These are phyloP conservation scores for Hymenoscyphus salicellus DNA, from an alignment of 2,329 filamentous ascomycete genomes.

Conservation along the genomic window DNA sequence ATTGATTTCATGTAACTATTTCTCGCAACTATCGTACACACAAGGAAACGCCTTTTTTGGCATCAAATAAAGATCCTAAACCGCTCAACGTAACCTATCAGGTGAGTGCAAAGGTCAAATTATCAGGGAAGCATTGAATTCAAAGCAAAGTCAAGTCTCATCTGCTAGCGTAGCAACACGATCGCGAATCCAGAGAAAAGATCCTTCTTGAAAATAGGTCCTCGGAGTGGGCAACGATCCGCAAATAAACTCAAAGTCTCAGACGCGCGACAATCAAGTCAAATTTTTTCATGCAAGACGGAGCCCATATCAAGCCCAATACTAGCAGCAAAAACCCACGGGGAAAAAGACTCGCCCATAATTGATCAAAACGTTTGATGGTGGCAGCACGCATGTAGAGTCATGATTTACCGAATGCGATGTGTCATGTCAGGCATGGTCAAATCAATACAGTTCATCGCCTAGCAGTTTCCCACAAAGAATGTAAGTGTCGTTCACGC, in stretches of 20 bases:
- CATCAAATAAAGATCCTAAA: slow-evolving; percentile 1
- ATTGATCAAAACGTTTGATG: slow-evolving; percentile 3
- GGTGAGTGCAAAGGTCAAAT: slow-evolving; percentile 16
- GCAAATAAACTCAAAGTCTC: background rate
- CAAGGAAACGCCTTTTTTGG: background rate
- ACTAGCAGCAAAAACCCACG: slow-evolving; percentile 4
- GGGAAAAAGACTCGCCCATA: background rate
- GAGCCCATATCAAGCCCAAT: background rate
- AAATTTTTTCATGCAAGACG: slow-evolving; percentile 11
- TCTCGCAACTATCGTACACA: slow-evolving; percentile 26
- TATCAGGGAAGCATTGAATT: slow-evolving; percentile 7
- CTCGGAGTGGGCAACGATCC: background rate
- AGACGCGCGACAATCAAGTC: slow-evolving; percentile 1
- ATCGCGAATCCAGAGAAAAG: background rate
- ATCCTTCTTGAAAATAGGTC: slow-evolving; percentile 4
- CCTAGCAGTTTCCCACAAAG: slow-evolving; percentile 13
- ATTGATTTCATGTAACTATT: slow-evolving; percentile 6
- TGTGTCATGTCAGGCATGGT: slow-evolving; percentile 30
- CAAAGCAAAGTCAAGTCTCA: background rate
- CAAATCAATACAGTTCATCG: slow-evolving; percentile 27
- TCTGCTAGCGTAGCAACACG: background rate
- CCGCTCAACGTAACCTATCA: slow-evolving; percentile 11
- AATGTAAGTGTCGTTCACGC: slow-evolving; percentile 16
- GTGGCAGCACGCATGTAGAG: slow-evolving; percentile 26
- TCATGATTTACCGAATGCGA: slow-evolving; percentile 19